Percentiles rank a stretch among this genome's conserved stretches.
These are phyloP conservation scores for Hericium erinaceus DNA, from an alignment of 768 basidiomycete genomes.

Conservation along the genomic window DNA sequence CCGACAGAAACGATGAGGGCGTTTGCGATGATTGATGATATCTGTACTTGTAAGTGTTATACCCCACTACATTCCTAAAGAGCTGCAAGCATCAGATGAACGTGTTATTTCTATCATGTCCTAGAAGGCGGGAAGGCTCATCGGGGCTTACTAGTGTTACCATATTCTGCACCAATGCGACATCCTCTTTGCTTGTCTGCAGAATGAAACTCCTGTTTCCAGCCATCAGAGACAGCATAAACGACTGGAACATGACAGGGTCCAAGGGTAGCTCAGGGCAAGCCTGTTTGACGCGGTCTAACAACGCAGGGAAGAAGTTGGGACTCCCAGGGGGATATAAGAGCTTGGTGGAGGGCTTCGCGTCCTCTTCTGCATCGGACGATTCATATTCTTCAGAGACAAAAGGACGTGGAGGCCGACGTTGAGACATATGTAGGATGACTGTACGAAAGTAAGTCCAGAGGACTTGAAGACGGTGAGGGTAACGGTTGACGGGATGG, in stretches of 20 bases:
- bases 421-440: neutral
- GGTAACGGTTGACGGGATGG: too few species aligned
- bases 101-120: neutral
- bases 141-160: constrained; percentile 41
- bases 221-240: constrained; percentile 56
- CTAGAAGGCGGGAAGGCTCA: neutral
- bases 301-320: constrained; percentile 23
- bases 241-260: constrained; percentile 51
- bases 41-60: neutral
- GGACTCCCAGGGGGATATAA: constrained; percentile 10
- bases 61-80: neutral
- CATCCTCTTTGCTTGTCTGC: constrained; percentile 56
- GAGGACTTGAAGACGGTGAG: too few species aligned
- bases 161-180: constrained; percentile 48
- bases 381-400: too few species aligned
- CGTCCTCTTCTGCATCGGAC: too few species aligned
- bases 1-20: neutral
- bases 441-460: too few species aligned
- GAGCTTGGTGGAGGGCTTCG: neutral
- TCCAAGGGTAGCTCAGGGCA: constrained; percentile 49
- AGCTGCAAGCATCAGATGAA: neutral
- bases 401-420: neutral
- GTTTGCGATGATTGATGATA: neutral
- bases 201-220: constrained; percentile 57
- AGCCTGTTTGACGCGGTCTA: constrained; percentile 36